Base-by-base conservation (phyloP, 805 yeast species). In the Starmerella tilneyi region DNA sequence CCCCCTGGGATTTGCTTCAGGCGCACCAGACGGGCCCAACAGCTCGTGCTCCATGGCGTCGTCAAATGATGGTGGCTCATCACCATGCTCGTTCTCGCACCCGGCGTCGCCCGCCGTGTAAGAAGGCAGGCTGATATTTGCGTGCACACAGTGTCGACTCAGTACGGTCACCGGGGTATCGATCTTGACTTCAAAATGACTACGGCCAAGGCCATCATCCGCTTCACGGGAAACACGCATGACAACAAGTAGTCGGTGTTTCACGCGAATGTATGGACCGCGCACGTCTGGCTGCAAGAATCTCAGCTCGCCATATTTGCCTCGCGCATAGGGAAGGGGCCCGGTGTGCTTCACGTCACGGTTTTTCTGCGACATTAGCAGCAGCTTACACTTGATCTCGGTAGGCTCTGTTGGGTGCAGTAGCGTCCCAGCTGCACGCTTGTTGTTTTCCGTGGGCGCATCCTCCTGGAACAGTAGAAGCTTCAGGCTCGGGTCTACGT, bases 41-140 rank as follows among this genome's bases (percentile, higher is more conserved):
- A 56, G 44, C 41, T 44, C 43, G 43, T 56, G 61, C 28, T 33
- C 45, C 48, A 52, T 46, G 12, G 59, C 58, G 26, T 57, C 60
- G 34, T 51, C 57, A 39, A 58, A 58, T 15, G 60, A 46, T 12
- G 61, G 61, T 24, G 54, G 56, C 21, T 29, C 45, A 17, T 48
- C 57, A 20, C 43, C 47, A 13, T 22, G 34, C n/a, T 16, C 37
- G 19, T 7, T 31, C 23, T 23, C 43, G n/a, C 27, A 34, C 8
- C 27, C n/a, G n/a, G n/a, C 13, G 20, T 13, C 47, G 17, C 34
- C 51, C 41, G 47, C 31, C 9, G 41, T 32, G 45, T 61, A 62
- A 26, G 45, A 41, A 8, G 65, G 65, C 35, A 62, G 54, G 21
- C 52, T 56, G 27, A 59, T 56, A 47, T 50, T 61, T 9, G 56